Evolutionary conservation across 768 basidiomycete genomes (phyloP), one percentile per base, ranked within the genome.

Genomic region (Hebeloma cylindrosporum): DNA sequence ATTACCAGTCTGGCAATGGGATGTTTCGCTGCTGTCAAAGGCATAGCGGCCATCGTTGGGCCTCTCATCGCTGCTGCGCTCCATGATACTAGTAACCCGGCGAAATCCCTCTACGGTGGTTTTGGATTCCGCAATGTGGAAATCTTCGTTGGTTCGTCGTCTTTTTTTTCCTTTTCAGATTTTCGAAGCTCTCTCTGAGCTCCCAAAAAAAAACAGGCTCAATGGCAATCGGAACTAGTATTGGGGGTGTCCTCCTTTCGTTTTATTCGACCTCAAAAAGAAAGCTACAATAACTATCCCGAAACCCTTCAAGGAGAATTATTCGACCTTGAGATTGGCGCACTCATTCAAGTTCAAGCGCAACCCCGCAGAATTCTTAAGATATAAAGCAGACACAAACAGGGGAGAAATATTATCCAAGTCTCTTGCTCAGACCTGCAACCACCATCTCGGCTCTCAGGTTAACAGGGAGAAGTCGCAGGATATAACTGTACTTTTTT

Each of bases 1-100:
- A 48, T 48, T n/a, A 48, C 47, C n/a, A 48, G 47, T 23, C 40
- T 48, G 3, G 47, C 47, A 9, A 41, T 48, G 14, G 47, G 47
- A 23, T 48, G 47, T 23, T 48, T 48, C 16, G 40, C 47, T 0
- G 32, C 33, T 23, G 40, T 48, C 16, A 48, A 48, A 26, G 47
- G 47, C 7, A 31, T 48, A 21, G 47, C 37, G 4, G 47, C 47
- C 22, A 48, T 42, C 25, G 18, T 48, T 22, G 47, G 47, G 11
- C 47, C 47, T 7, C 36, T 48, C 29, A 48, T 48, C 10, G 47
- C 47, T 30, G 40, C 40, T 1, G 42, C 40, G 18, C 47, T 48
- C 21, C 40, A 48, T 16, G 34, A 48, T 22, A 32, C 16, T 1
- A 28, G 28, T 17, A 42, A 29, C 18, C 17, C 36, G 14, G 40